A percentile compares a stretch with the other conserved stretches of the same genome.
Conservation (phyloP, 2,329 filamentous ascomycete genomes). For the Penicillium capsulatum region DNA sequence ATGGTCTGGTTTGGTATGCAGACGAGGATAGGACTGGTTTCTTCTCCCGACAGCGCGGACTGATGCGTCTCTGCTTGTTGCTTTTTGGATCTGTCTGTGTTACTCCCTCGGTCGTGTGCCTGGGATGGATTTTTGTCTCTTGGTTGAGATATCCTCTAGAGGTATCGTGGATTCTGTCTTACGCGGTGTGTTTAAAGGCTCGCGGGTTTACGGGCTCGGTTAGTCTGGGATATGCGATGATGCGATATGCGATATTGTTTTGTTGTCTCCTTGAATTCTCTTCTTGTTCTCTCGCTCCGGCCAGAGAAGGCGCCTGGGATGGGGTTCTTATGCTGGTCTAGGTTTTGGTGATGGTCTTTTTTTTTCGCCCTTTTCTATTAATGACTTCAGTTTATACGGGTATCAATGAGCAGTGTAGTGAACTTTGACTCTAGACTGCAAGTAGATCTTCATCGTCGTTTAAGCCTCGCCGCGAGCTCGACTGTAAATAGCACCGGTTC, state of each 20-base stretch:
- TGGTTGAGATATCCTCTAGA: slow-evolving; percentile 11
- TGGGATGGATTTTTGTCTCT: slow-evolving; percentile 1
- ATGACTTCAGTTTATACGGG: slow-evolving; percentile 8
- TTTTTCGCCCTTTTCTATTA: slow-evolving; percentile 4
- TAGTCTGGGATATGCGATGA: slow-evolving; percentile 21
- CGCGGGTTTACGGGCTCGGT: slow-evolving; percentile 14
- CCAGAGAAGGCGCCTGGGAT: slow-evolving; percentile 22
- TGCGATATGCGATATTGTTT: slow-evolving; percentile 19
- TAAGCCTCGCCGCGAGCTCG: slow-evolving; percentile 51
- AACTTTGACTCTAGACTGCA: slow-evolving; percentile 5
- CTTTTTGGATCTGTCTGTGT: background rate
- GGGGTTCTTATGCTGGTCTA: slow-evolving; percentile 12
- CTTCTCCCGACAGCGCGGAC: background rate
- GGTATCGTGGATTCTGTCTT: slow-evolving; percentile 7
- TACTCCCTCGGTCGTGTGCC: background rate
- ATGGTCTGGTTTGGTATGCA: slow-evolving; percentile 8
- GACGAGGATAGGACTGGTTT: slow-evolving; percentile 2
- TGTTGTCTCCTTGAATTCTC: slow-evolving; percentile 15
- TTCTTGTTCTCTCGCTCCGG: slow-evolving; percentile 25
- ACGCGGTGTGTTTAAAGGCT: slow-evolving; percentile 4
- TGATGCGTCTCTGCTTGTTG: slow-evolving; percentile 1
- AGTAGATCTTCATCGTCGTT: slow-evolving; percentile 16
- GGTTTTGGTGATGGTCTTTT: slow-evolving; percentile 5
- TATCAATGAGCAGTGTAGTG: slow-evolving; percentile 12
- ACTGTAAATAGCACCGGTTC: slow-evolving; percentile 71